Evolutionary conservation across 2,329 filamentous ascomycete genomes (phyloP).

Genomic region (Pseudogymnoascus sp.): DNA sequence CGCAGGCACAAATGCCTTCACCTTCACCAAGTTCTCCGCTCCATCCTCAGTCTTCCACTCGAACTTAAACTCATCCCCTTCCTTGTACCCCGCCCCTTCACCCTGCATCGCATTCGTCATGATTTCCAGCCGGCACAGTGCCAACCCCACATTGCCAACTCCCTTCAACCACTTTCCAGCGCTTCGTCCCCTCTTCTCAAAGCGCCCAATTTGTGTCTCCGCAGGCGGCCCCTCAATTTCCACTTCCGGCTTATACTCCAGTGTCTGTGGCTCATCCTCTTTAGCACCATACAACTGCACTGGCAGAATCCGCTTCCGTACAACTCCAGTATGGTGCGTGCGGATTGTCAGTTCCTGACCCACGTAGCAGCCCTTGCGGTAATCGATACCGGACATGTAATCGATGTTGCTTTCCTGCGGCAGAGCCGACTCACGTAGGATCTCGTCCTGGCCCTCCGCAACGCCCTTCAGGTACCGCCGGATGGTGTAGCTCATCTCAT

Average conservation of each 20-base stretch:
- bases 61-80: conserved; percentile 39
- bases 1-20: conserved; percentile 76
- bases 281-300: conserved; percentile 58
- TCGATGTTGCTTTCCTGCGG: conserved; percentile 90
- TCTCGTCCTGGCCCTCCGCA: conserved; percentile 76
- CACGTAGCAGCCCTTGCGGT: conserved; percentile 92
- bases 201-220: conserved; percentile 42
- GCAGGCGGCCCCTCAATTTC: conserved; percentile 34
- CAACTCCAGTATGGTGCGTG: conserved; percentile 87
- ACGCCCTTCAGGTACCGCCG: conserved; percentile 74
- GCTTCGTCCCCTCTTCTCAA: conserved; percentile 54
- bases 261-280: conserved; percentile 30
- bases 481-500: conserved; percentile 58
- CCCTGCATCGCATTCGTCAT: conserved; percentile 75
- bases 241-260: conserved; percentile 40
- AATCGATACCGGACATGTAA: conserved; percentile 76
- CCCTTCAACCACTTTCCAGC: conserved; percentile 74
- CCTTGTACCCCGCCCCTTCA: conserved; percentile 43
- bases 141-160: conserved; percentile 79
- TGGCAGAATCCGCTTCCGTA: conserved; percentile 82
- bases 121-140: conserved; percentile 75
- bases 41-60: conserved; percentile 35
- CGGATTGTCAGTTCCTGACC: conserved; percentile 95
- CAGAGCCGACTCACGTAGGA: conserved; percentile 61
- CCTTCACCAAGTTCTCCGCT: conserved; percentile 38